A percentile compares a stretch with the other conserved stretches of the same genome.
Conservation (phyloP, 352 stramenopile genomes). For the Pythium rishiriense region DNA sequence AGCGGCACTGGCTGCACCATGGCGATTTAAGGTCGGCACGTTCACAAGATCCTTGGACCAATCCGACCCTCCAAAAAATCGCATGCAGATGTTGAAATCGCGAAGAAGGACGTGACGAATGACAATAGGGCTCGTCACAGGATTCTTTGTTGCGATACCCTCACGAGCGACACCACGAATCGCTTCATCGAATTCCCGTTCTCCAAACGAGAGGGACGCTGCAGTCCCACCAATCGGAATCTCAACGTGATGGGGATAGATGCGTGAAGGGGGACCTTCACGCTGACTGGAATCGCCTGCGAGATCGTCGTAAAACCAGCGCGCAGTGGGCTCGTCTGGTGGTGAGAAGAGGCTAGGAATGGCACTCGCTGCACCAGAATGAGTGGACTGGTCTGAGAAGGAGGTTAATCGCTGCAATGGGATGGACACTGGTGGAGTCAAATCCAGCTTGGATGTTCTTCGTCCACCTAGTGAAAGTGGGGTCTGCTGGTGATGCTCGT, state of each 20-base stretch:
- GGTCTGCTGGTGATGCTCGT: conserved; percentile 3
- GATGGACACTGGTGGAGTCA: conserved; percentile 52
- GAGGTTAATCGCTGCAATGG: conserved; percentile 48
- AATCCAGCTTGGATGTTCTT: conserved; percentile 19
- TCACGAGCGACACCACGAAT: conserved; percentile 74
- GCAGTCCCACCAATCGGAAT: conserved; percentile 82
- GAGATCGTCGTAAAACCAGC: conserved; percentile 80
- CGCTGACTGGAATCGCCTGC: conserved; percentile 31
- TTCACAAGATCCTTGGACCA: conserved; percentile 66
- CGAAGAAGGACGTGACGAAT: conserved; percentile 80
- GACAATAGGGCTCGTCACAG: conserved; percentile 55
- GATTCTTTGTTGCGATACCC: conserved; percentile 46
- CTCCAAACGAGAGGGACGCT: conserved; percentile 83
- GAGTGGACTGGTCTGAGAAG: conserved; percentile 46
- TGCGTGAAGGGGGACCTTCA: conserved; percentile 63
- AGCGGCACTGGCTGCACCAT: conserved; percentile 7
- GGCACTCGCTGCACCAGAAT: conserved; percentile 40
- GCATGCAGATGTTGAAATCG: conserved; percentile 88
- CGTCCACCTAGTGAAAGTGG: background rate
- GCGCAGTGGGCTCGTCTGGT: conserved; percentile 69
- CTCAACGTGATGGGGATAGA: conserved; percentile 87
- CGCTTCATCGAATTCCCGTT: conserved; percentile 76
- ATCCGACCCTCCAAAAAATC: conserved; percentile 85
- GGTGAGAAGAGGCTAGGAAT: conserved; percentile 56
- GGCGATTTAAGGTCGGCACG: conserved; percentile 24